Base-by-base conservation (phyloP, 2,329 filamentous ascomycete genomes). In the Penicillium griseofulvum region DNA sequence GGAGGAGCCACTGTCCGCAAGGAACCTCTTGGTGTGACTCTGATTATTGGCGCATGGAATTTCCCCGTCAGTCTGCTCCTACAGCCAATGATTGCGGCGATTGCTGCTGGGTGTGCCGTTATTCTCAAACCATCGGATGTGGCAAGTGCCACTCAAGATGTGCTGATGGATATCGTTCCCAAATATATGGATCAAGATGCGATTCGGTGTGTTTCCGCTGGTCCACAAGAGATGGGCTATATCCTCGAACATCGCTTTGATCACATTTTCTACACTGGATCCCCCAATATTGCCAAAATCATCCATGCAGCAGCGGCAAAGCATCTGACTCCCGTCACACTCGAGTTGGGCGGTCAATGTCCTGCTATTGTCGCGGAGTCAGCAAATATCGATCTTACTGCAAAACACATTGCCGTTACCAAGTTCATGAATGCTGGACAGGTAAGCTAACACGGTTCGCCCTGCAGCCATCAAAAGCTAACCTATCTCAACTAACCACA, bases 21-120 rank as follows among this genome's bases (percentile, higher is more conserved):
- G 45, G 76, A 80, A 58, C 78, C 78, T 1, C 65, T 74, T 3
- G 78, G 78, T 6, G 72, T 79, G 1, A 68, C 70, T 0, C 68
- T 81, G 10, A 72, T 80, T 39, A 75, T 81, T 22, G 73, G 74
- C 0, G 69, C 77, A 2, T 80, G 77, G 78, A 80, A 81, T 55
- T 80, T 74, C 17, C 78, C 78, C 0, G 63, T 80, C 47, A 57
- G 71, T 3, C 63, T 77, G 4, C 54, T 70, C 0, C 46, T 80
- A 0, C 68, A 73, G 50, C 76, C 77, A 19, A 60, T 77, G 34
- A 56, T 79, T 24, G 74, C 71, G 16, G 77, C 77, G 16, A 76
- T 80, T 17, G 70, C 76, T 2, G 77, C 78, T 1, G 78, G 78
- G 6, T 71, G 67, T 46, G 66, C 69, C 28, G 68, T 74, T 9